Evolutionary conservation across 768 basidiomycete species (phyloP).

Genomic region (Serendipita sp.): DNA sequence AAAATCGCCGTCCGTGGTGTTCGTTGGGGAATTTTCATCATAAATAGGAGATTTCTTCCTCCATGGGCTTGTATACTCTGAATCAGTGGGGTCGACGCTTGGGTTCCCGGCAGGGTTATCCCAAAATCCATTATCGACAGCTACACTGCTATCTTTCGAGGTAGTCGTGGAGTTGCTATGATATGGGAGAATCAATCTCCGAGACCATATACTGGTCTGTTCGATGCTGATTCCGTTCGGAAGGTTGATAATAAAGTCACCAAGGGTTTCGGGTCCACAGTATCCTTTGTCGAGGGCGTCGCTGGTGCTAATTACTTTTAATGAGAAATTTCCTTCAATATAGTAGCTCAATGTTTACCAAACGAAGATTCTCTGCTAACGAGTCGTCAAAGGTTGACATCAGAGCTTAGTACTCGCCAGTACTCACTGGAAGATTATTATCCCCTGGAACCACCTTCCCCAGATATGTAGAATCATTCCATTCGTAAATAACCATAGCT

Average conservation of each 20-base stretch:
- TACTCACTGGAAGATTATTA: slow-evolving; percentile 44
- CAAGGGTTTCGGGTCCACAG: slow-evolving; percentile 54
- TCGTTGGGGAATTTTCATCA: not conserved
- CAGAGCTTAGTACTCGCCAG: not conserved
- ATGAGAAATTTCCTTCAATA: not conserved
- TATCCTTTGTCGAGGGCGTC: slow-evolving; percentile 54
- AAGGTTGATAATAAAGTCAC: slow-evolving; percentile 77
- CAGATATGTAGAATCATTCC: slow-evolving; percentile 72
- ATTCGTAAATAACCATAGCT: slow-evolving; percentile 93
- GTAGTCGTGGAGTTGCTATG: slow-evolving; percentile 11
- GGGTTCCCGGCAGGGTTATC: slow-evolving; percentile 46
- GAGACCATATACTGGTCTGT: slow-evolving; percentile 79
- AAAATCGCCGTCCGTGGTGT: not conserved
- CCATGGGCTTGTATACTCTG: slow-evolving; percentile 36
- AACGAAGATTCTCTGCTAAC: slow-evolving; percentile 75
- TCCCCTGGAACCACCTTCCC: slow-evolving; percentile 50
- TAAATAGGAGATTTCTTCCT: slow-evolving; percentile 14
- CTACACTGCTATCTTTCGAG: not conserved
- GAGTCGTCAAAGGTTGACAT: not conserved
- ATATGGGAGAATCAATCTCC: slow-evolving; percentile 48
- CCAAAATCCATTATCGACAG: slow-evolving; percentile 28
- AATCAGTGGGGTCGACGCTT: slow-evolving; percentile 28
- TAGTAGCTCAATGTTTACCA: slow-evolving; percentile 26
- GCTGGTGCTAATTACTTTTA: slow-evolving; percentile 32
- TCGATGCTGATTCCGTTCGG: slow-evolving; percentile 44